Evolutionary conservation across 768 basidiomycete species (phyloP), one percentile per base, ranked within the genome.

Genomic region (Pholiota molesta): DNA sequence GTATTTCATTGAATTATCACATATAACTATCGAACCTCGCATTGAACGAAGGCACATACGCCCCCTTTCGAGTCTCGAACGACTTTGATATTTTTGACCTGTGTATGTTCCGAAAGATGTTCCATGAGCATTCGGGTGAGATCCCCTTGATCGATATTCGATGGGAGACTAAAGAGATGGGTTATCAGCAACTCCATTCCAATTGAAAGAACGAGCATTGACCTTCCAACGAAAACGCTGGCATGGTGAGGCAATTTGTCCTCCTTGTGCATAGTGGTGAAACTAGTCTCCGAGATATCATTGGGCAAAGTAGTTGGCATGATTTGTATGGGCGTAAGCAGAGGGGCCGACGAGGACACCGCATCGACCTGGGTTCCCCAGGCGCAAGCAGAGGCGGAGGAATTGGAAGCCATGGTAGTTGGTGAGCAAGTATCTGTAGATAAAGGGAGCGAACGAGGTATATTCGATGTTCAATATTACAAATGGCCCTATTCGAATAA

Each of bases 221-320:
- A 91, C 92, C 91, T 92, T 73, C 93, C 92, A 62, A 94, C 88
- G 73, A 94, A 94, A 67, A 94, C 82, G 68, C 90, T 92, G 42
- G 91, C 86, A 65, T 93, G 88, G 71, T 92, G 89, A 59, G 85
- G 82, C 70, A 83, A 78, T 68, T 79, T 85, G 49, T 86, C 77
- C 31, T 76, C 78, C 64, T 69, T 80, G 66, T 70, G 73, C 60
- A 74, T 72, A 26, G 68, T 61, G 52, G 61, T 63, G 66, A 65
- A 55, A 45, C 65, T 72, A 44, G 57, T 51, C 28, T 66, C 63
- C 28, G 71, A 57, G 11, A 62, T 35, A 51, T 63, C 56, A 39
- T 62, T 53, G 59, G 58, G 52, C 23, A 51, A 52, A 60, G 61
- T 61, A 37, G 23, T 83, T 76, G 54, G 83, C 40, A 31, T 17